Percentiles rank a stretch among this genome's conserved stretches.
Evolutionary conservation across 2,329 filamentous ascomycete genomes (phyloP).

Genomic region (Septoria petroselini): DNA sequence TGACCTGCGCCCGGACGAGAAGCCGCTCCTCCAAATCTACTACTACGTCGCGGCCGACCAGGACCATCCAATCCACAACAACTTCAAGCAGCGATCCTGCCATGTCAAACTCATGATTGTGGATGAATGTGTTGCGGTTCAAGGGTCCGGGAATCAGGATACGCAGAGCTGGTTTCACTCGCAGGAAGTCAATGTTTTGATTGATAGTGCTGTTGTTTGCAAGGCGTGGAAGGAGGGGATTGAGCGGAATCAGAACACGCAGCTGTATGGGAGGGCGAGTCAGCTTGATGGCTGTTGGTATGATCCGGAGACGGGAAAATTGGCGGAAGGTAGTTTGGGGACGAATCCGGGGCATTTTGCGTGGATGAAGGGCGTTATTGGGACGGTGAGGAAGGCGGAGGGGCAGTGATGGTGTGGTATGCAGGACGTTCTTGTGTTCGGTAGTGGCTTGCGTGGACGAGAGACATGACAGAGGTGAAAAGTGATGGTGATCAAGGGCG

Average conservation of each 20-base stretch:
- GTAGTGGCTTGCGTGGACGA: no score
- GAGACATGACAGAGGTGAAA: no score
- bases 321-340: constrained; percentile 42
- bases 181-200: constrained; percentile 73
- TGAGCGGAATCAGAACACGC: constrained; percentile 63
- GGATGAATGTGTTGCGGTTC: constrained; percentile 65
- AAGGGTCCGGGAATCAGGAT: constrained; percentile 76
- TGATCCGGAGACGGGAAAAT: constrained; percentile 44
- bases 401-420: constrained; percentile 7
- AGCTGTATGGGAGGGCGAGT: constrained; percentile 53
- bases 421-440: no score
- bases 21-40: constrained; percentile 50
- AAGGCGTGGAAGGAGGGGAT: constrained; percentile 29
- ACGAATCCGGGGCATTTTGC: constrained; percentile 39
- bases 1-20: constrained; percentile 48
- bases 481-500: no score
- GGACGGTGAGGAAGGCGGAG: constrained; percentile 25
- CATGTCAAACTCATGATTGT: constrained; percentile 76
- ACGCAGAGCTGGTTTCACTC: constrained; percentile 77
- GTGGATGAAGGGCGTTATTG: constrained; percentile 23
- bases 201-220: constrained; percentile 64
- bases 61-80: constrained; percentile 62
- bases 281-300: constrained; percentile 61
- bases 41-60: constrained; percentile 76
- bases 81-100: constrained; percentile 63